A percentile compares a stretch with the other conserved stretches of the same genome.
These are phyloP conservation scores for Clarireedia paspali DNA, from an alignment of 2,329 filamentous ascomycete genomes.

Conservation along the genomic window DNA sequence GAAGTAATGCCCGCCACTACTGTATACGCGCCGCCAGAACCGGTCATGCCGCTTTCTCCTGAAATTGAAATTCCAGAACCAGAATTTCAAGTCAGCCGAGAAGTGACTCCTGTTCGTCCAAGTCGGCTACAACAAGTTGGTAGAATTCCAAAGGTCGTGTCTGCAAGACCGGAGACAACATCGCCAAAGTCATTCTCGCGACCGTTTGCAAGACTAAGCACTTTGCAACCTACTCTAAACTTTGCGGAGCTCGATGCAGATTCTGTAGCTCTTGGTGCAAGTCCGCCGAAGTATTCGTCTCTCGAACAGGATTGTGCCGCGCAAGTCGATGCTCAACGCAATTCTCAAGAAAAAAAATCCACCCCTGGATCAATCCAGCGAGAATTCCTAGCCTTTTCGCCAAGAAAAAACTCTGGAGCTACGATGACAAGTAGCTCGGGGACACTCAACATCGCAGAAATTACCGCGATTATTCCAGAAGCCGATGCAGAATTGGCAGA, in stretches of 20 bases:
- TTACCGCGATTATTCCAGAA: conserved; percentile 59
- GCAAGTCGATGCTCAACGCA: conserved; percentile 13
- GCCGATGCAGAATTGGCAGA: conserved; percentile 64
- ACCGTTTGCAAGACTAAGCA: conserved; percentile 59
- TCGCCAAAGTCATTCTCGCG: conserved; percentile 79
- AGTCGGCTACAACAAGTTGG: conserved; percentile 74
- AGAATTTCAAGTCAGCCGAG: conserved; percentile 19
- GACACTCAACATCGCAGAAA: conserved; percentile 46
- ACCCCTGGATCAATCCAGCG: conserved; percentile 16
- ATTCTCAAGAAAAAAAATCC: conserved; percentile 16
- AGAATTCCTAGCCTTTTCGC: conserved; percentile 69
- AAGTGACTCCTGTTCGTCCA: conserved; percentile 30
- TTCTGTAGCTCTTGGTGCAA: conserved; percentile 43
- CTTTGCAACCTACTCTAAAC: conserved; percentile 32
- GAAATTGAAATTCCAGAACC: conserved; percentile 13
- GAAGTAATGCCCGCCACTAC: conserved; percentile 5
- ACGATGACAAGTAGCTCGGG: conserved; percentile 54
- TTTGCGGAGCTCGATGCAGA: conserved; percentile 30
- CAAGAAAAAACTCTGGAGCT: conserved; percentile 56
- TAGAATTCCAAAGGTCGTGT: conserved; percentile 76
- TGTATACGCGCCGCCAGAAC: conserved; percentile 19
- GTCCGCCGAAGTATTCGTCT: conserved; percentile 23
- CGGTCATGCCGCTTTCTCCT: conserved; percentile 12
- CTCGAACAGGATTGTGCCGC: conserved; percentile 11
- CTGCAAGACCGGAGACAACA: conserved; percentile 56